These are phyloP conservation scores for Atkinsonella hypoxylon DNA, from an alignment of 2,329 filamentous ascomycete genomes.

Conservation along the genomic window DNA sequence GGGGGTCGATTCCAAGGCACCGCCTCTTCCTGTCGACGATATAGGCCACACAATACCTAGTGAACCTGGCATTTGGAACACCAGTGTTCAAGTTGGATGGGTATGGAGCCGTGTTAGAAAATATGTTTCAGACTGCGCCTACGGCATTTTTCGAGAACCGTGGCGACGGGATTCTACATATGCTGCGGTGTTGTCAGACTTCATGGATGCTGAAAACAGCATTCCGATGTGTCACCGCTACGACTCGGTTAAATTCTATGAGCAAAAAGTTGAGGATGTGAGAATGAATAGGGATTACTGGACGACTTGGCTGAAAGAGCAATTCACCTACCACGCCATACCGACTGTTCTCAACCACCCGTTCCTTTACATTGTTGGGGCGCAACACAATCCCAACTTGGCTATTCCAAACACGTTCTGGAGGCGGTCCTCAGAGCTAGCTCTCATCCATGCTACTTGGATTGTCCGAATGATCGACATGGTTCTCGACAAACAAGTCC, in stretches of 20 bases:
- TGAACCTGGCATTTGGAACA: conserved; percentile 38
- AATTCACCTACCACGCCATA: conserved; percentile 41
- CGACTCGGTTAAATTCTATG: conserved; percentile 39
- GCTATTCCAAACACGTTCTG: conserved; percentile 43
- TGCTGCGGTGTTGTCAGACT: conserved; percentile 35
- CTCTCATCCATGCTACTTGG: conserved; percentile 40
- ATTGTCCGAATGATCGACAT: conserved; percentile 42
- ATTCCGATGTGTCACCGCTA: conserved; percentile 39
- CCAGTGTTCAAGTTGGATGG: conserved; percentile 36
- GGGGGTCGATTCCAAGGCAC: conserved; percentile 22
- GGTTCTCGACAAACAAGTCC: conserved; percentile 37
- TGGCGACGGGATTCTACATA: conserved; percentile 42
- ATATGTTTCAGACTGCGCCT: conserved; percentile 36
- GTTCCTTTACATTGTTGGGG: conserved; percentile 39
- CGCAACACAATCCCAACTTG: conserved; percentile 38
- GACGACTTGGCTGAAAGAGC: conserved; percentile 39
- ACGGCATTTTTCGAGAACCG: conserved; percentile 34
- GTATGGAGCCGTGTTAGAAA: conserved; percentile 35
- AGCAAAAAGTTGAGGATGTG: conserved; percentile 34
- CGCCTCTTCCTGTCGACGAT: conserved; percentile 31
- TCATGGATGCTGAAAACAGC: conserved; percentile 37
- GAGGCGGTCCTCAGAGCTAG: conserved; percentile 37
- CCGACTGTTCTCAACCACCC: conserved; percentile 40
- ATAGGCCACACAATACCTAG: conserved; percentile 26
- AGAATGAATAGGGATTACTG: conserved; percentile 34